Base-by-base conservation (phyloP, 768 basidiomycete genomes). In the Rhodotorula graminis region DNA sequence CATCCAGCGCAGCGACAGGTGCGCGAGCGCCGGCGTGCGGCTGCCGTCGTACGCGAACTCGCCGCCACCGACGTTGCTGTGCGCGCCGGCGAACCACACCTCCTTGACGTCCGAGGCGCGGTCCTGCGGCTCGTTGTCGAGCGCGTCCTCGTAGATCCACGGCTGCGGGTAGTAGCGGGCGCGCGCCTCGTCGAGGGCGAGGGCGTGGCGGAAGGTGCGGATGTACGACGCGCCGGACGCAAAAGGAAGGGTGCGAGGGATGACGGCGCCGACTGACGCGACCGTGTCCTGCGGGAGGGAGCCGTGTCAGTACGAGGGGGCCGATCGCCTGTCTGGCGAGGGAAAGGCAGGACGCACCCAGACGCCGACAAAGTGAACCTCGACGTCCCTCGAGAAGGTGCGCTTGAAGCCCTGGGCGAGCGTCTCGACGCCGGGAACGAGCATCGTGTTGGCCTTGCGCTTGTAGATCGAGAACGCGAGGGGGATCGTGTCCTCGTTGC, bases 1-100 rank as follows among this genome's bases (percentile, higher is more conserved):
- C 88, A 90, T 89, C 89, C 89, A 92, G 40, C 86, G 85, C 42
- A 92, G 82, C 27, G 86, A 81, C 74, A 90, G 86, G 76, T 89
- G 84, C 3, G 86, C 81, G 12, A 92, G 84, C 15, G 82, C 83
- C 67, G 83, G 80, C 1, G 82, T 84, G 0, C 83, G 82, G 40
- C 70, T 65, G 64, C 83, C 80, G 73, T 90, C 85, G 6, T 77
- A 58, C 6, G 86, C 85, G 15, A 82, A 80, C 27, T 88, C 88
- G 23, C 90, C 90, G 31, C 90, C 90, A n/a, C 91, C 82, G 78
- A 91, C 90, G 89, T 72, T 40, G 63, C 56, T 79, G 76, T 91
- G 90, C 72, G 87, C 86, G 4, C 90, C 90, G 12, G 86, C 76
- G 76, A 92, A 92, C 90, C 90, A 92, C 5, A 91, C 89, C 78